A percentile compares a stretch with the other conserved stretches of the same genome.
Conservation (phyloP, 83 land plant species). For the Picea abies region DNA sequence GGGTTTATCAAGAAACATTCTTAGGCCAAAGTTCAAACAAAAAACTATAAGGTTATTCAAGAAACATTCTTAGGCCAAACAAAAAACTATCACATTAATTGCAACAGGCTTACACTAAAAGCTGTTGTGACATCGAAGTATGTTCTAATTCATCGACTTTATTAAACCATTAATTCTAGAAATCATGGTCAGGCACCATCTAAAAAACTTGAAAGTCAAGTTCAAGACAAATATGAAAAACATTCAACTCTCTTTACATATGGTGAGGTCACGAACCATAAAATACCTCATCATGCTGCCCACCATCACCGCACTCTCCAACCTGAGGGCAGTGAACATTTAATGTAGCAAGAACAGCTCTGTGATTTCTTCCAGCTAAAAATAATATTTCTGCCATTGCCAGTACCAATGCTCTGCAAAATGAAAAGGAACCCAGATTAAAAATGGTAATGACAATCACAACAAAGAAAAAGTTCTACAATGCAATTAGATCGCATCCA, state of each 20-base stretch:
- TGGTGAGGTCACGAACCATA: not conserved
- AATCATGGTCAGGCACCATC: not conserved
- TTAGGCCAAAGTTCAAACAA: not conserved
- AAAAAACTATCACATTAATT: too few relatives aligned
- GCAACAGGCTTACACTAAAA: too few relatives aligned
- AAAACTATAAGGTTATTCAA: too few relatives aligned
- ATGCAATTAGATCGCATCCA: not conserved
- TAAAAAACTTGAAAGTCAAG: not conserved
- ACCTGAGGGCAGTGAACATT: slow-evolving; percentile 31
- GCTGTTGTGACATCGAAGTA: not conserved
- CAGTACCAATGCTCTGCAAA: slow-evolving; percentile 72
- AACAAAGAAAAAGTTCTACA: not conserved
- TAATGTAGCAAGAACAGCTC: slow-evolving; percentile 75
- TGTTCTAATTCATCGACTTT: not conserved
- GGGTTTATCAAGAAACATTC: not conserved
- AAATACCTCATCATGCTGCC: slow-evolving; percentile 64
- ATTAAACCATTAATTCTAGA: not conserved
- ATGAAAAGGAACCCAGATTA: not conserved
- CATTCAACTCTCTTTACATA: not conserved
- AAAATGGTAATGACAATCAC: not conserved
- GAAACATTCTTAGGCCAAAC: not conserved
- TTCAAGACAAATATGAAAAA: not conserved
- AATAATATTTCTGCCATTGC: slow-evolving; percentile 90
- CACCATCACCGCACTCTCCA: slow-evolving; percentile 29
- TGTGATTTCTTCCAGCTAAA: slow-evolving; percentile 77